Base-by-base conservation (phyloP, 148 eudicot species). In the Rhododendron simsii region DNA sequence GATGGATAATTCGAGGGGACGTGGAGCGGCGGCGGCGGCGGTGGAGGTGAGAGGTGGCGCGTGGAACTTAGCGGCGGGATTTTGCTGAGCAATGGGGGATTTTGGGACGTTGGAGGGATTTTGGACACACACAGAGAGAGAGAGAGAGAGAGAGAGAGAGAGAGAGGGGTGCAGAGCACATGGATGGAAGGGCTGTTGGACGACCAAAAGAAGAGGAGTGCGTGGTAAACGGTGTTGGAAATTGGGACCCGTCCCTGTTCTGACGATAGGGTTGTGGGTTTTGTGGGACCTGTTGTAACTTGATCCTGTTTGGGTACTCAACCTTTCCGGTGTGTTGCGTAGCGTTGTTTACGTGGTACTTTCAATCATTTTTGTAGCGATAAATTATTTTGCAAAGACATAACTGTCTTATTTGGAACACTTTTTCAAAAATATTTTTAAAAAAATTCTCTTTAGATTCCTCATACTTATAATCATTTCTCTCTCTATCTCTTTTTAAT, bases 221-320 rank as follows among this genome's bases (percentile, higher is more conserved):
- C 7, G 78, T 15, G 78, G 78, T 75, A 20, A 75, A 71, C n/a
- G 79, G 79, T 75, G 79, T 75, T 75, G 79, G 79, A 75, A 75
- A 35, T 75, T 35, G 47, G 79, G 79, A 39, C 79, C 48, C 47
- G 39, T 35, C 79, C 8, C 48, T 30, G 37, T 69, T 69, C 11
- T 71, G 76, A 71, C 30, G 76, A 71, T 71, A 30, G 76, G 41
- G 76, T 14, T 71, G 21, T 71, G 37, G 5, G 13, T 71, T 28
- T 13, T 0, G 76, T 30, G 39, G 76, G 76, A 30, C 76, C 76
- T 28, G 33, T n/a, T 26, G 30, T 23, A 63, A 63, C 2, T 11
- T 26, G 30, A 65, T 65, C 73, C 73, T 65, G 14, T 65, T 65
- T 21, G 2, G 33, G 4, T 18, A 59, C 8, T 20, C 65, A 20